Evolutionary conservation across 2,329 filamentous ascomycete genomes (phyloP).

Genomic region (Penicillium hordei): DNA sequence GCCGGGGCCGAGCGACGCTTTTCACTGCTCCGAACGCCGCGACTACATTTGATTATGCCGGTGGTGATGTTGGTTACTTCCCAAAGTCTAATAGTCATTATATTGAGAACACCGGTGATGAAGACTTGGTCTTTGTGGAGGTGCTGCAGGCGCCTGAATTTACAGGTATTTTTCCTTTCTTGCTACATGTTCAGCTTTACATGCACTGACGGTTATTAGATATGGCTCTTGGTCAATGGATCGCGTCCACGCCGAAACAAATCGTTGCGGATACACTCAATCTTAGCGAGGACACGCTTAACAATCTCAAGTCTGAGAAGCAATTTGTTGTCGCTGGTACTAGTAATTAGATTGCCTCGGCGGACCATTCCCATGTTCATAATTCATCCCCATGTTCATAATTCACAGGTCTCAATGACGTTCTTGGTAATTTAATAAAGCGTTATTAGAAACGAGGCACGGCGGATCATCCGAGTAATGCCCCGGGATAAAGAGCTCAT

Average conservation of each 20-base stretch:
- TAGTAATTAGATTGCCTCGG: neutral
- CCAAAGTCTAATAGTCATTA: slow-evolving; percentile 77
- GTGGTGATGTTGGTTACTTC: slow-evolving; percentile 75
- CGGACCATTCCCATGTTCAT: neutral
- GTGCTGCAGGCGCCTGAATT: slow-evolving; percentile 72
- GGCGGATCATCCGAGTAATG: too few relatives aligned
- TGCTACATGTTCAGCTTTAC: neutral
- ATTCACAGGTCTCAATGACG: neutral
- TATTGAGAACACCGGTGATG: slow-evolving; percentile 73
- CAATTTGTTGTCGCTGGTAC: slow-evolving; percentile 46
- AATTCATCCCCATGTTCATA: neutral
- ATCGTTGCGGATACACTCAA: slow-evolving; percentile 59
- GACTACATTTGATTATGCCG: slow-evolving; percentile 72
- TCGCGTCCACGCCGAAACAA: slow-evolving; percentile 55
- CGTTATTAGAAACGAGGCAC: neutral
- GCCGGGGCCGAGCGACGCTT: slow-evolving; percentile 70
- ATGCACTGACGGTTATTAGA: slow-evolving; percentile 37
- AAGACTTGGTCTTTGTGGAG: slow-evolving; percentile 73
- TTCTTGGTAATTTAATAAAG: neutral
- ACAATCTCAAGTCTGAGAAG: slow-evolving; percentile 47
- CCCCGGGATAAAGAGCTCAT: neutral
- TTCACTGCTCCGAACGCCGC: slow-evolving; percentile 69
- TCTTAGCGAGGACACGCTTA: slow-evolving; percentile 42
- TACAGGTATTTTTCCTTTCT: slow-evolving; percentile 27
- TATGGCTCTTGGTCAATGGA: slow-evolving; percentile 50